Evolutionary conservation across 345 rosid species (phyloP).

Genomic region (Citrus glauca): DNA sequence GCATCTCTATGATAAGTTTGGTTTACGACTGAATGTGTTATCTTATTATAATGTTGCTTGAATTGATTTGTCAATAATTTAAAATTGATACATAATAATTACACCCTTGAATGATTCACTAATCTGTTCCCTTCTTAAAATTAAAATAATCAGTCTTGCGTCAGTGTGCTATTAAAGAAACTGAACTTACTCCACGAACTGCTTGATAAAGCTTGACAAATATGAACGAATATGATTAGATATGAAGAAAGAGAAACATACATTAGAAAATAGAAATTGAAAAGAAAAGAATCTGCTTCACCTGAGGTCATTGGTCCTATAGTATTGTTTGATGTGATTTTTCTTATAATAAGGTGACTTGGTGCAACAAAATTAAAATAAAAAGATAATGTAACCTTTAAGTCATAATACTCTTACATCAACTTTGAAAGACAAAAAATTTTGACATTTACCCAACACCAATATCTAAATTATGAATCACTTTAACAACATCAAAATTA

Average conservation of each 20-base stretch:
- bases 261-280: not conserved
- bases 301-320: slow-evolving; percentile 8
- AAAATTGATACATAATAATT: not conserved
- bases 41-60: not conserved
- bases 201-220: slow-evolving; percentile 5
- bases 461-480: slow-evolving; percentile 17
- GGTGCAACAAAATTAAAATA: not conserved
- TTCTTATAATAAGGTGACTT: slow-evolving; percentile 4
- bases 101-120: slow-evolving; percentile 10
- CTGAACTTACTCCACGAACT: not conserved
- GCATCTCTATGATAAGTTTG: not conserved
- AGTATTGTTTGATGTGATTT: slow-evolving; percentile 3
- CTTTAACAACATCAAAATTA: slow-evolving; percentile 14
- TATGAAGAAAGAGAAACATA: not conserved
- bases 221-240: not conserved
- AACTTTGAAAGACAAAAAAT: slow-evolving; percentile 12
- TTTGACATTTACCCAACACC: slow-evolving; percentile 13
- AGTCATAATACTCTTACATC: slow-evolving; percentile 11
- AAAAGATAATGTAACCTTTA: slow-evolving; percentile 11
- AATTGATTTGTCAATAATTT: not conserved
- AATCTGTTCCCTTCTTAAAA: not conserved
- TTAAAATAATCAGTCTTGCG: not conserved
- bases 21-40: not conserved
- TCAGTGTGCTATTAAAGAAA: slow-evolving; percentile 6
- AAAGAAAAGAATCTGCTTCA: slow-evolving; percentile 19